phyloP scores from a whole-genome alignment of 768 basidiomycete species.

The Serendipita sp. region DNA sequence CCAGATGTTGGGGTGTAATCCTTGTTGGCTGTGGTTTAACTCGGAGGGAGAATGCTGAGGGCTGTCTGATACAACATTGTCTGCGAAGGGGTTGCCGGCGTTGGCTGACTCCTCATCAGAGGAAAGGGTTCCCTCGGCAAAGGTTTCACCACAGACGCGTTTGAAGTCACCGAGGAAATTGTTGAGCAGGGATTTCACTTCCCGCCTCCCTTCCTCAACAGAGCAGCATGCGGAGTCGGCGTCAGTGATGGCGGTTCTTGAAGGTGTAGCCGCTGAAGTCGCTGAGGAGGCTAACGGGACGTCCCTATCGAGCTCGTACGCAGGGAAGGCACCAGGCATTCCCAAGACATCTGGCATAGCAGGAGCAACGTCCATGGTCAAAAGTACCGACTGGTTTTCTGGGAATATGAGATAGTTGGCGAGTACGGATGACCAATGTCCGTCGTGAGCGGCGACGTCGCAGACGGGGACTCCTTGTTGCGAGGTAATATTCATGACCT shows the following conservation, averaged over 20 bases:
- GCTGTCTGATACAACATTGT: neutral
- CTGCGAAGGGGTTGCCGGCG: neutral
- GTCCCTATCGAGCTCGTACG: neutral
- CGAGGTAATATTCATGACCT: neutral
- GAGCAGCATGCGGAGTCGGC: constrained; percentile 25
- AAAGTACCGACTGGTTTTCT: neutral
- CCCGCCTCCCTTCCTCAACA: constrained; percentile 29
- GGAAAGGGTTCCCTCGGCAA: constrained; percentile 17
- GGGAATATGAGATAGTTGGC: neutral
- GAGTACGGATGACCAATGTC: neutral
- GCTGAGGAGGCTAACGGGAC: neutral
- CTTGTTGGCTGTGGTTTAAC: neutral
- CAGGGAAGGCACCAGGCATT: constrained; percentile 2
- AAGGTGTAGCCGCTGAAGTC: neutral
- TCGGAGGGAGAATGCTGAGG: neutral
- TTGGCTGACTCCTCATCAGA: neutral
- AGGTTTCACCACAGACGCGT: constrained; percentile 24
- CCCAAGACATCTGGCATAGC: neutral
- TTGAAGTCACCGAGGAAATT: constrained; percentile 43
- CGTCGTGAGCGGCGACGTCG: constrained; percentile 3
- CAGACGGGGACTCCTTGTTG: constrained; percentile 3
- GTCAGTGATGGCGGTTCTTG: neutral
- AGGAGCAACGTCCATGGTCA: neutral
- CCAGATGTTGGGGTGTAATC: constrained; percentile 12
- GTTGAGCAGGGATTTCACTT: constrained; percentile 30